Percentiles rank a stretch among this genome's conserved stretches.
Conservation (phyloP, 345 rosid species). For the Noccaea bulbosa region DNA sequence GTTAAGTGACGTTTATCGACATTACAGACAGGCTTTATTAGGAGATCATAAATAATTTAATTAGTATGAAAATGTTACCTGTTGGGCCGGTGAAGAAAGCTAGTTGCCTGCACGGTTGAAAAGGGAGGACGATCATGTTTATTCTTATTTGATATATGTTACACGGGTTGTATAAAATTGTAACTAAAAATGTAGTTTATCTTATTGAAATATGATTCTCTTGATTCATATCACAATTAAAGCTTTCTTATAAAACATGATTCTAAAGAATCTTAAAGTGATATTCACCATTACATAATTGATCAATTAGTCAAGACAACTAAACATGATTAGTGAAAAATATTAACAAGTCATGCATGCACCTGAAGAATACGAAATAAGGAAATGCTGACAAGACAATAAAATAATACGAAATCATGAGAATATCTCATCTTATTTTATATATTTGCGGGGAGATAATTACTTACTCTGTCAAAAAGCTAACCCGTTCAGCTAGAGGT, state of each 20-base stretch:
- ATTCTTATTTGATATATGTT: not conserved
- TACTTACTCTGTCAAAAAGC: slow-evolving; percentile 94
- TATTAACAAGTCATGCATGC: no score
- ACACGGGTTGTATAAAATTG: not conserved
- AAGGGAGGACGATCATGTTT: slow-evolving; percentile 1
- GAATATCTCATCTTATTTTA: not conserved
- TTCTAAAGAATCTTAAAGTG: not conserved
- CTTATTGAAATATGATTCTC: not conserved
- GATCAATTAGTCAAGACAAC: no score
- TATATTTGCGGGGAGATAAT: not conserved
- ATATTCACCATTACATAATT: not conserved
- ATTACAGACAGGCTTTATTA: not conserved
- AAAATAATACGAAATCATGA: not conserved
- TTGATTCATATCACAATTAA: not conserved
- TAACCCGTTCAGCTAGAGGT: slow-evolving; percentile 90
- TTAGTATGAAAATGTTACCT: slow-evolving; percentile 51
- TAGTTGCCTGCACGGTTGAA: slow-evolving; percentile 64
- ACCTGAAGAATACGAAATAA: no score
- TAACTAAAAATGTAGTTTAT: not conserved
- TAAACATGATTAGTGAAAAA: no score
- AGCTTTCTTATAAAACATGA: not conserved
- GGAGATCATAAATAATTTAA: not conserved
- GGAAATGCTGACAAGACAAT: no score
- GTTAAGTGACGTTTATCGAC: not conserved
- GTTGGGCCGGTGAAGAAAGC: slow-evolving; percentile 86